Evolutionary conservation across 345 rosid species (phyloP), one percentile per base, ranked within the genome.

Genomic region (Brassica juncea): DNA sequence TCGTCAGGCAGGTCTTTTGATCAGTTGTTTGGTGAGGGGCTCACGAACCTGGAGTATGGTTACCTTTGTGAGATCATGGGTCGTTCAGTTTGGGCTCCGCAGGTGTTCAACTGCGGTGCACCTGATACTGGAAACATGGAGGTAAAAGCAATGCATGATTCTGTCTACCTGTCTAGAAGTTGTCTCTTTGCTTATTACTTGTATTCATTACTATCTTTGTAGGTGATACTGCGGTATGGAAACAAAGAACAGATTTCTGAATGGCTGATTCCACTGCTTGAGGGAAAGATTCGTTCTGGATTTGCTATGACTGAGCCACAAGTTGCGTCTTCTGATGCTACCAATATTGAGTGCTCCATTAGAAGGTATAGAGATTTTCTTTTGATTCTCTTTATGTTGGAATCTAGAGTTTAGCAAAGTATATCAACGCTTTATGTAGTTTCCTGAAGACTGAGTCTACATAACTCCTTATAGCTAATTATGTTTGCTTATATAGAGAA

Each of bases 121-220:
- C 99, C 99, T 8, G 99, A 95, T 86, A 95, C 99, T 27, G 99
- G 99, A 82, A 95, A 95, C 86, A 95, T 93, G 99, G 99, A 95
- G 99, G 99, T 93, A 89, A 70, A 44, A 68, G 37, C 9, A 31
- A 49, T 11, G 16, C 31, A 59, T 68, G 52, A 21, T 23, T 14
- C 42, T 70, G 49, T 71, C 55, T 76, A 54, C 31, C 7, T 7
- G 60, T 68, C 55, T 19, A 49, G 34, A 30, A 71, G n/a, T 34
- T 42, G 5, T 64, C 28, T 61, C 16, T 59, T 65, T 44, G 9
- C 72, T 79, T 80, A 9, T 70, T 11, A 7, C 65, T 61, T 30
- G 19, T 42, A 30, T 35, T 74, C 6, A 28, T 32, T 28, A 23
- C 34, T 58, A 2, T 71, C 49, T 31, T 39, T 76, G 57, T 27